Evolutionary conservation across 305 asterid genomes (phyloP).

Genomic region (Solanum aculeatissimum): DNA sequence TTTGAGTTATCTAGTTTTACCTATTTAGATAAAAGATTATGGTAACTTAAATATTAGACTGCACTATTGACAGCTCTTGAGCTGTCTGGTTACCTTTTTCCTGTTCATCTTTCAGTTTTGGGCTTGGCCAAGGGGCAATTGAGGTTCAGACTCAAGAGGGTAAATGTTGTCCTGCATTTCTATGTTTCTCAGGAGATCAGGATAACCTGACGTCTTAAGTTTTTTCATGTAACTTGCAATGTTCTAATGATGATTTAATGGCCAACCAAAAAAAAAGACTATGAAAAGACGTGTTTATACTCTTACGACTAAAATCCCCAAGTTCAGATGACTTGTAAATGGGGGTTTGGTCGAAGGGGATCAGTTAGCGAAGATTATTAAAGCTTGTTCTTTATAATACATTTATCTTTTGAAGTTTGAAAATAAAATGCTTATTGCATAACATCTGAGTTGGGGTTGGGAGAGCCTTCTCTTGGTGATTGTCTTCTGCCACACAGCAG

Average conservation of each 20-base stretch:
- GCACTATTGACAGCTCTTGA: neutral
- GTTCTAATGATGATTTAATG: neutral
- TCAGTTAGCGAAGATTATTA: neutral
- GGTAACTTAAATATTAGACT: neutral
- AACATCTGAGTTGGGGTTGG: neutral
- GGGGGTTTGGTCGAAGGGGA: neutral
- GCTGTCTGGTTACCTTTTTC: neutral
- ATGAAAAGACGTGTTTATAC: neutral
- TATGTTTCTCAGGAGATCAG: neutral
- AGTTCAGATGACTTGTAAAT: neutral
- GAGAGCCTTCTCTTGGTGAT: neutral
- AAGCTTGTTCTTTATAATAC: neutral
- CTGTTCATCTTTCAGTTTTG: neutral
- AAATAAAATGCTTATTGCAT: neutral
- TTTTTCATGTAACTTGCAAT: neutral
- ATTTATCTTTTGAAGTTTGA: neutral
- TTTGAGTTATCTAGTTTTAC: neutral
- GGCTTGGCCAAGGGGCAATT: neutral
- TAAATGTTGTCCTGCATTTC: neutral
- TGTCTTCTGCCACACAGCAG: neutral
- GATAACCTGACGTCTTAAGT: neutral
- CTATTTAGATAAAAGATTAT: neutral
- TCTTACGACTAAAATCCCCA: neutral
- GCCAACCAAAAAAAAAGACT: neutral
- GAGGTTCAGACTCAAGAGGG: neutral